Evolutionary conservation across 2,329 filamentous ascomycete species (phyloP), one percentile per base, ranked within the genome.

Genomic region (Nothophaeocryptopus gaeumannii): DNA sequence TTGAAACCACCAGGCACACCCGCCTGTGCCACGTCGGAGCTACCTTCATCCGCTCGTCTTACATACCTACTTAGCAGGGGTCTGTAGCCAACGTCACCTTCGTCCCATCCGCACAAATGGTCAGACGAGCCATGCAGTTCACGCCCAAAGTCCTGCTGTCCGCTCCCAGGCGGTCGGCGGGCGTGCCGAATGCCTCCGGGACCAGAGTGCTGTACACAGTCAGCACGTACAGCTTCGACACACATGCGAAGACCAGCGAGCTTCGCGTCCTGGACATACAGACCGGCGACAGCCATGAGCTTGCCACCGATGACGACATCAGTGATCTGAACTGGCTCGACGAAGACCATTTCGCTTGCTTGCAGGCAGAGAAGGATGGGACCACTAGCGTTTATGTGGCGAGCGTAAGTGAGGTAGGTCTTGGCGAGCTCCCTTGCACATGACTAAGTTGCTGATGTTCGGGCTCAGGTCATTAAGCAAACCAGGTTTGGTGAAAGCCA

Each of bases 161-260:
- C 58, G 86, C 86, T 12, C 86, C 88, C 30, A 82, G 88, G 49
- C 82, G 88, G 40, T 87, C 85, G 9, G 68, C 82, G 12, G 87
- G 83, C 40, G 68, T 82, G 1, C 87, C 88, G n/a, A 92, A 89
- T 66, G 67, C 76, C 33, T 75, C 79, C 45, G 86, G 85, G 37
- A 81, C 79, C 46, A 74, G 80, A 50, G 76, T 85, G 39, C 70
- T 90, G 26, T 89, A 85, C 64, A 82, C 82, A 36, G 80, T 83
- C 12, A 88, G 86, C 0, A 82, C 84, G 1, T 96, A 95, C 69
- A 91, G 83, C 5, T 96, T 96, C 68, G 77, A 86, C 34, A 78
- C 81, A 0, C 89, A 95, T 65, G 76, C 77, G 39, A 86, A 85
- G 65, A 80, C 78, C 5, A 78, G 75, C 52, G 84, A 90, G 71